phyloP scores from a whole-genome alignment of 805 yeast genomes.

The Nakazawaea pomicola region DNA sequence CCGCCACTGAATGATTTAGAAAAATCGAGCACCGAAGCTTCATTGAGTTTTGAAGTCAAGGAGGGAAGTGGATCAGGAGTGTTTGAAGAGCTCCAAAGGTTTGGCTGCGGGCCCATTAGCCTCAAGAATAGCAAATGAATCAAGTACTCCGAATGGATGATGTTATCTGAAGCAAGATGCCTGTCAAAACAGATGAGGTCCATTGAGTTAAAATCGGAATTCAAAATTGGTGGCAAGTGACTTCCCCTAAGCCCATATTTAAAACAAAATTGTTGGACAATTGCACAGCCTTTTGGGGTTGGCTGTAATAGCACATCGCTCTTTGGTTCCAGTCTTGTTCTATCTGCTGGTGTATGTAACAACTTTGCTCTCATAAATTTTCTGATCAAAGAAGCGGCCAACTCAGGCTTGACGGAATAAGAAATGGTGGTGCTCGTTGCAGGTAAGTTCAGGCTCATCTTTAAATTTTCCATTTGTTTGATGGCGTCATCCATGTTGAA shows the following conservation, averaged over 20 bases:
- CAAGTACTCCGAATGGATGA: constrained; percentile 58
- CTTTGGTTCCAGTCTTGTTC: constrained; percentile 52
- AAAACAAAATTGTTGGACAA: constrained; percentile 56
- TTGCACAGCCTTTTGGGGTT: constrained; percentile 84
- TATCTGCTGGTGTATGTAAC: constrained; percentile 69
- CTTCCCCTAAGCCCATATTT: constrained; percentile 44
- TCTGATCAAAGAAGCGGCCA: constrained; percentile 42
- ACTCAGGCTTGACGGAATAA: constrained; percentile 45
- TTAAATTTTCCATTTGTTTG: constrained; percentile 42
- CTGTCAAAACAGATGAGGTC: constrained; percentile 65
- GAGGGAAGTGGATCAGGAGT: constrained; percentile 45
- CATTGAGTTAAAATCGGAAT: constrained; percentile 66
- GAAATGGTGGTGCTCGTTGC: constrained; percentile 49
- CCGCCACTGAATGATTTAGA: neutral
- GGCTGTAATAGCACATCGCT: constrained; percentile 58
- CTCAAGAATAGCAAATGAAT: constrained; percentile 57
- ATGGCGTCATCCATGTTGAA: constrained; percentile 53
- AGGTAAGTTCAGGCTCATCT: constrained; percentile 41
- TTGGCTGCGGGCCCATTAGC: constrained; percentile 63
- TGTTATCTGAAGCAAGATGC: constrained; percentile 48
- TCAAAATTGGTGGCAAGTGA: constrained; percentile 40
- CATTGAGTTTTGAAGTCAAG: constrained; percentile 26
- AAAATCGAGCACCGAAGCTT: neutral
- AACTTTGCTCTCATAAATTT: constrained; percentile 57
- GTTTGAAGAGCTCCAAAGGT: constrained; percentile 60